phyloP scores from a whole-genome alignment of 345 rosid genomes.

The Aethionema arabicum region DNA sequence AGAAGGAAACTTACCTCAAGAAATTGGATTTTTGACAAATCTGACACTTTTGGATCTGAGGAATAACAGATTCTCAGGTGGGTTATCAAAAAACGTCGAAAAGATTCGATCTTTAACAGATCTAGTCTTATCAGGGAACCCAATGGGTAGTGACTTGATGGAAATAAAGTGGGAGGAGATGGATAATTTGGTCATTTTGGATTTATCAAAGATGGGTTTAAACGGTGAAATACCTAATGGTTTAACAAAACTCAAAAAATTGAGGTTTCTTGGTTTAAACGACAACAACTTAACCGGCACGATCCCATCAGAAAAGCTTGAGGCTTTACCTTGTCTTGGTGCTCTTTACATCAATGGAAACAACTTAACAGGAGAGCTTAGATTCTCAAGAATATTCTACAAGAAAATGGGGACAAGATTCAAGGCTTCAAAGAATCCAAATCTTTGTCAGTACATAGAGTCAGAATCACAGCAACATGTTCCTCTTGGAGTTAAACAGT shows the following conservation, averaged over 20 bases:
- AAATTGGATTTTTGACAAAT: conserved; percentile 51
- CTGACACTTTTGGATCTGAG: conserved; percentile 76
- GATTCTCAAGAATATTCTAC: conserved; percentile 56
- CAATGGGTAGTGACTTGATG: conserved; percentile 52
- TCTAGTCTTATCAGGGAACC: conserved; percentile 62
- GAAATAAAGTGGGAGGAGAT: conserved; percentile 54
- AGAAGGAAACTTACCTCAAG: conserved; percentile 52
- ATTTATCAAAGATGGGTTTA: conserved; percentile 57
- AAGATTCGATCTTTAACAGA: conserved; percentile 60
- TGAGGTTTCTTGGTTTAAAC: conserved; percentile 80
- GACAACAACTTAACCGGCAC: conserved; percentile 66
- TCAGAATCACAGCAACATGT: conserved; percentile 15
- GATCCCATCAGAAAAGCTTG: conserved; percentile 48
- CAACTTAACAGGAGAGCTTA: conserved; percentile 76
- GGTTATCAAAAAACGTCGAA: conserved; percentile 49
- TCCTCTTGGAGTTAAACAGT: conserved; percentile 32
- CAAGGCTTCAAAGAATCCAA: conserved; percentile 80
- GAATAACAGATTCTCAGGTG: conserved; percentile 70
- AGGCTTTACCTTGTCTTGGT: conserved; percentile 53
- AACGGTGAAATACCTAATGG: conserved; percentile 64
- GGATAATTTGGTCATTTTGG: conserved; percentile 55
- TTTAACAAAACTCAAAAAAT: conserved; percentile 49
- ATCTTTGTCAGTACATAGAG: conserved; percentile 51
- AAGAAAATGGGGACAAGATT: conserved; percentile 74
- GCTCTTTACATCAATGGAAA: conserved; percentile 75